Evolutionary conservation across 805 yeast species (phyloP).

Genomic region (Candida arabinofermentans): DNA sequence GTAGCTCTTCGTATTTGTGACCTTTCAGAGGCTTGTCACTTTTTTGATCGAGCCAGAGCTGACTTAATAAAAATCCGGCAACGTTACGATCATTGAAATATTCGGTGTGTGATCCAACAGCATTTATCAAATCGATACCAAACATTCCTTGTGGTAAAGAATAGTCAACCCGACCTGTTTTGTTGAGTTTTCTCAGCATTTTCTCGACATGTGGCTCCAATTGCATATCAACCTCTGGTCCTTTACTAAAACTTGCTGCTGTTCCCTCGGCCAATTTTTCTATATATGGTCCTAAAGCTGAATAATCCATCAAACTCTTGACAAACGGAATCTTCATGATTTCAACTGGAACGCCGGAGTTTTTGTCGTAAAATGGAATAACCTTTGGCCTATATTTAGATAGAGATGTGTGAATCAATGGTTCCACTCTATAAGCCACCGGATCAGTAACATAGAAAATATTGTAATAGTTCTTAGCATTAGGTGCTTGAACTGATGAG

Average conservation of each 20-base stretch:
- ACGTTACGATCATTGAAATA: constrained; percentile 86
- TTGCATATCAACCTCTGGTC: constrained; percentile 9
- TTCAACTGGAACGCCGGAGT: constrained; percentile 19
- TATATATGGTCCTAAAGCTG: constrained; percentile 12
- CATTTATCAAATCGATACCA: constrained; percentile 75
- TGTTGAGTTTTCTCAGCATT: constrained; percentile 48
- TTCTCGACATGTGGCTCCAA: constrained; percentile 30
- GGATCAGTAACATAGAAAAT: constrained; percentile 91
- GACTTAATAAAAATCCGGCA: constrained; percentile 70
- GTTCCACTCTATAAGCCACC: constrained; percentile 85
- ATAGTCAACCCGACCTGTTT: constrained; percentile 79
- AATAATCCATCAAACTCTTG: constrained; percentile 14
- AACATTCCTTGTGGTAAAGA: constrained; percentile 71
- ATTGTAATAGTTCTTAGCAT: constrained; percentile 67
- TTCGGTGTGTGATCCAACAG: constrained; percentile 82
- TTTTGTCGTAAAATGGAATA: constrained; percentile 49
- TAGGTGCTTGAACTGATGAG: constrained; percentile 39
- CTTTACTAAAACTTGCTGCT: constrained; percentile 1
- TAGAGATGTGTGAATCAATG: constrained; percentile 55
- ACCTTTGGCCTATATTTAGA: constrained; percentile 49
- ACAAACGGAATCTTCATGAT: constrained; percentile 27
- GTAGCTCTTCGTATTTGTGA: background rate
- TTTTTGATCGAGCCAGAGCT: constrained; percentile 34
- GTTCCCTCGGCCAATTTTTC: background rate
- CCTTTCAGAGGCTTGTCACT: background rate